These are phyloP conservation scores for Diutina catenulata DNA, from an alignment of 1,139 yeast genomes.

Conservation along the genomic window DNA sequence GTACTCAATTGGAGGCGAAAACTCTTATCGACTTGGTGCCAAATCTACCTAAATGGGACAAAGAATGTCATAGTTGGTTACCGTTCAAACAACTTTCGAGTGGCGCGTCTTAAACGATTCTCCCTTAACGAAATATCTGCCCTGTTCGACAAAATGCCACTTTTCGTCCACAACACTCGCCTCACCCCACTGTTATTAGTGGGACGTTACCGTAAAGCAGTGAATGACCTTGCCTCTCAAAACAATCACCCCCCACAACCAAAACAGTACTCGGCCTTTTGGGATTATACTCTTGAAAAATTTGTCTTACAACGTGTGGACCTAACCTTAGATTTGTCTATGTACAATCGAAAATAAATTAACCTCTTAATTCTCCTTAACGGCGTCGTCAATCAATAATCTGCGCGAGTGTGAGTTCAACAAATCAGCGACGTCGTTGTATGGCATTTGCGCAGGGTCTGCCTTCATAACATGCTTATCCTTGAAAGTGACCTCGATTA, in stretches of 20 bases:
- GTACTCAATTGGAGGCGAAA: background rate
- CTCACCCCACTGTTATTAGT: background rate
- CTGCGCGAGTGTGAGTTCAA: slow-evolving; percentile 66
- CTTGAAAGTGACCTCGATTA: slow-evolving; percentile 65
- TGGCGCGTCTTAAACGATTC: background rate
- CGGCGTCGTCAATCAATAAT: slow-evolving; percentile 55
- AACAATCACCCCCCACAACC: background rate
- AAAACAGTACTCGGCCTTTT: background rate
- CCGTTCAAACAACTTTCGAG: background rate
- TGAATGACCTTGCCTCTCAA: background rate
- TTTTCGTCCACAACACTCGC: background rate
- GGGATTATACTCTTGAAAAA: background rate
- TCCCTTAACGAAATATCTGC: background rate
- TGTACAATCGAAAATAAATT: slow-evolving; percentile 5
- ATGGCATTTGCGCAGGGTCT: slow-evolving; percentile 46
- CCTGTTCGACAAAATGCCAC: background rate
- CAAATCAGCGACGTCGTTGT: slow-evolving; percentile 42
- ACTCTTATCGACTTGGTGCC: slow-evolving; percentile 1
- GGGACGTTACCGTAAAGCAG: background rate
- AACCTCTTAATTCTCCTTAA: slow-evolving; percentile 12
- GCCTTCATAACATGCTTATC: slow-evolving; percentile 64
- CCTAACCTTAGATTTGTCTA: slow-evolving; percentile 2
- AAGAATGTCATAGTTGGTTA: slow-evolving; percentile 1
- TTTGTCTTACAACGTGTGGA: background rate
- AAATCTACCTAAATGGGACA: background rate